A percentile compares a stretch with the other conserved stretches of the same genome.
These are phyloP conservation scores for Plenodomus biglobosus DNA, from an alignment of 2,329 filamentous ascomycete genomes.

Conservation along the genomic window DNA sequence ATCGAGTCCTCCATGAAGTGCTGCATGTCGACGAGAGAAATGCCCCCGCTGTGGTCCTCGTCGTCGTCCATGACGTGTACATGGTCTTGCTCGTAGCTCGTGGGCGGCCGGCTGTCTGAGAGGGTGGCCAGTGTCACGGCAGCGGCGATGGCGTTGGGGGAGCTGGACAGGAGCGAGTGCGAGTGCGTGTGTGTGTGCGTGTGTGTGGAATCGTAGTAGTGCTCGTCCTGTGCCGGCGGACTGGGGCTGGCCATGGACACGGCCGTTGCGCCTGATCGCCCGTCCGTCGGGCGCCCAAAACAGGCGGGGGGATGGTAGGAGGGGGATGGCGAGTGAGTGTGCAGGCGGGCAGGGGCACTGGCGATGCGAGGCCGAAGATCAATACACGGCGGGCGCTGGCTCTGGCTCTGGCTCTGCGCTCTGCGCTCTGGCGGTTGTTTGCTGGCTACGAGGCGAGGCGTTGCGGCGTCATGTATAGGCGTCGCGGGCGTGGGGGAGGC, in stretches of 20 bases:
- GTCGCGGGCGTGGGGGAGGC: slow-evolving; percentile 10
- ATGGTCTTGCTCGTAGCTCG: slow-evolving; percentile 16
- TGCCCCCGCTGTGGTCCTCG: slow-evolving; percentile 24
- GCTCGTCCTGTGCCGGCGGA: slow-evolving; percentile 8
- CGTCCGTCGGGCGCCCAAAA: slow-evolving; percentile 13
- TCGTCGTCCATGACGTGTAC: slow-evolving; percentile 6
- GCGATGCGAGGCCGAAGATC: background rate
- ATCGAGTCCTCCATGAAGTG: slow-evolving; percentile 11
- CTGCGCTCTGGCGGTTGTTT: no score
- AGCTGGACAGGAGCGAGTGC: slow-evolving; percentile 10
- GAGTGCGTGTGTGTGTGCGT: background rate
- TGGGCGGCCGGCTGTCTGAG: slow-evolving; percentile 32
- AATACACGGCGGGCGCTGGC: slow-evolving; percentile 2
- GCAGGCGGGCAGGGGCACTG: background rate
- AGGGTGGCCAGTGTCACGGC: slow-evolving; percentile 33
- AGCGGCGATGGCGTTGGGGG: slow-evolving; percentile 28
- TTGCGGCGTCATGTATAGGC: slow-evolving; percentile 17
- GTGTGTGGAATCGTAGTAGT: slow-evolving; percentile 7
- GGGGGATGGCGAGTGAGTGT: no score
- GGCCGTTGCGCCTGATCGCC: slow-evolving; percentile 16
- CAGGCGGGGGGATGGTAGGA: no score
- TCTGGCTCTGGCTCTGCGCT: no score
- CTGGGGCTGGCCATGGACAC: slow-evolving; percentile 33
- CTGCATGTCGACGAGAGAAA: slow-evolving; percentile 25
- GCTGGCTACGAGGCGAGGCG: slow-evolving; percentile 8